A percentile compares a stretch with the other conserved stretches of the same genome.
Conservation (phyloP, 2,329 filamentous ascomycete genomes). For the Ilyonectria mors-panacis region DNA sequence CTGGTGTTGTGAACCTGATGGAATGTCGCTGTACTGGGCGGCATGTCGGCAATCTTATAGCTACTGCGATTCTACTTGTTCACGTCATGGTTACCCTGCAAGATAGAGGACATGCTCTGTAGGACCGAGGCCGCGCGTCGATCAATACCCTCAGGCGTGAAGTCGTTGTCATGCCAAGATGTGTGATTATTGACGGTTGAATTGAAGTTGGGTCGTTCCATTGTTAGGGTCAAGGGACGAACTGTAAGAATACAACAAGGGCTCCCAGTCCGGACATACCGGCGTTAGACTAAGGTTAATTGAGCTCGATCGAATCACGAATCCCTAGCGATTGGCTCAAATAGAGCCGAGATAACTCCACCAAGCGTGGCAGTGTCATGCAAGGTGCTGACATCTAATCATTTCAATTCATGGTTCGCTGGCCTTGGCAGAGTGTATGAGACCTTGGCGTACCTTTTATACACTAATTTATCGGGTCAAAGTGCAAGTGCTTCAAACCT, state of each 20-base stretch:
- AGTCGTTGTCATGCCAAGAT: constrained; percentile 10
- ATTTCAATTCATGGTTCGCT: neutral
- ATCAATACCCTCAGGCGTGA: constrained; percentile 1
- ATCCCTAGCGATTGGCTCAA: neutral
- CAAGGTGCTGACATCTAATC: neutral
- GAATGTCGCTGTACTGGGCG: neutral
- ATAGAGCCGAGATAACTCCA: neutral
- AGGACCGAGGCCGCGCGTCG: constrained; percentile 4
- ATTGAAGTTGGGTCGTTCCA: neutral
- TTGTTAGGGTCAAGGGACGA: neutral
- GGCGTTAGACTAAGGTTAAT: constrained; percentile 1
- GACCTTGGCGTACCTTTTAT: neutral
- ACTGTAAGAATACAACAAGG: neutral
- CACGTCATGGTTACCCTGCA: neutral
- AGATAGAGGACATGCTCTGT: neutral
- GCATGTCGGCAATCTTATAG: neutral
- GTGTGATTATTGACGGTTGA: constrained; percentile 1
- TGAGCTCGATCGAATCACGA: neutral
- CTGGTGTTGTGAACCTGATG: neutral
- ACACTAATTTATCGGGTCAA: neutral
- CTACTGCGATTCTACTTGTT: neutral
- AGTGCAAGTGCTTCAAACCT: neutral
- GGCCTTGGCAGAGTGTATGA: neutral
- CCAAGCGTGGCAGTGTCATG: neutral
- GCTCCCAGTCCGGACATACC: neutral